Conservation (phyloP, 2,329 filamentous ascomycete genomes). For the Leptoxyphium fumago region DNA sequence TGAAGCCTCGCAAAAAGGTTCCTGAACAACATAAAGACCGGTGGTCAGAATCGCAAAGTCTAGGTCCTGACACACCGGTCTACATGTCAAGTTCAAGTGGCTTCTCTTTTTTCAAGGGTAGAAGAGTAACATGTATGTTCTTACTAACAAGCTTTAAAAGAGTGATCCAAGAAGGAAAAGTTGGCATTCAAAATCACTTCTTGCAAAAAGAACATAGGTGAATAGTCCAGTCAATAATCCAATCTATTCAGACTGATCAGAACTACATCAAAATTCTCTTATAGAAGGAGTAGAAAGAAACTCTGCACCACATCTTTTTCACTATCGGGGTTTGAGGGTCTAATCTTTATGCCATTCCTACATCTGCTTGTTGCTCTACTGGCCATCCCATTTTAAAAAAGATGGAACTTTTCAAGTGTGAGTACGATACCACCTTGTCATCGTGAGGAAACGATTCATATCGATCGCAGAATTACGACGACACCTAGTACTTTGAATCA, state of each 20-base stretch:
- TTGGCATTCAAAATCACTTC: not conserved
- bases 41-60: conserved; percentile 37
- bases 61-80: conserved; percentile 36
- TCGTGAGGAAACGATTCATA: conserved; percentile 9
- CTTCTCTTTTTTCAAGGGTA: conserved; percentile 14
- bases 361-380: conserved; percentile 41
- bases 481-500: conserved; percentile 17
- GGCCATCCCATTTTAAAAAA: conserved; percentile 39
- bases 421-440: conserved; percentile 33
- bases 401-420: conserved; percentile 41
- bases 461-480: conserved; percentile 18
- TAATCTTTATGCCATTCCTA: conserved; percentile 43
- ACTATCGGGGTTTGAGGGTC: conserved; percentile 47
- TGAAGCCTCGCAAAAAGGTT: conserved; percentile 2
- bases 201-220: not conserved
- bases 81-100: conserved; percentile 30
- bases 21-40: conserved; percentile 27
- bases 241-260: not conserved
- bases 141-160: not conserved
- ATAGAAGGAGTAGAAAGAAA: not conserved
- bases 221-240: not conserved
- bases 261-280: not conserved
- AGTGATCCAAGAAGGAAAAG: not conserved
- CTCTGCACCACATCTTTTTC: conserved; percentile 1
- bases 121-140: too few species aligned